A percentile compares a stretch with the other conserved stretches of the same genome.
These are phyloP conservation scores for Candida sonorensis DNA, from an alignment of 805 yeast species.

Conservation along the genomic window DNA sequence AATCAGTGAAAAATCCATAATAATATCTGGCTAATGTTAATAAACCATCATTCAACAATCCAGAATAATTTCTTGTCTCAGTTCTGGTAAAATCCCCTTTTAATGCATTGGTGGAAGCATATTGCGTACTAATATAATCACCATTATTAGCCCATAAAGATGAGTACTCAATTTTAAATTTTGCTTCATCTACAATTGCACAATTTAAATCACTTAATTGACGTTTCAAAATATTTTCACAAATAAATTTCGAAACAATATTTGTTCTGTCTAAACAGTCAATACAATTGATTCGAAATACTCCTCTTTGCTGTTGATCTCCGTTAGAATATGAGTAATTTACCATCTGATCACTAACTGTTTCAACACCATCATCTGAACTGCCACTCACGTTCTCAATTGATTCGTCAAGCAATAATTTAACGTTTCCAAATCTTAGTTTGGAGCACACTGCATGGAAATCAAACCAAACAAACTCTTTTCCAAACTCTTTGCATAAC, in stretches of 20 bases:
- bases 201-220: conserved; percentile 19
- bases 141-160: conserved; percentile 64
- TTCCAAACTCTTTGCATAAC: conserved; percentile 27
- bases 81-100: conserved; percentile 43
- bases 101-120: conserved; percentile 51
- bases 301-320: conserved; percentile 38
- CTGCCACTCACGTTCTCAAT: conserved; percentile 6
- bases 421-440: conserved; percentile 34
- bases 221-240: conserved; percentile 19
- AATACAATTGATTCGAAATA: conserved; percentile 54
- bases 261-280: conserved; percentile 63
- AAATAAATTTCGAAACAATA: conserved; percentile 36
- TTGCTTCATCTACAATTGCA: conserved; percentile 1
- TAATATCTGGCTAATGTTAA: conserved; percentile 36
- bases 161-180: conserved; percentile 23
- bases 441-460: conserved; percentile 48
- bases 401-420: conserved; percentile 22
- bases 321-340: conserved; percentile 28
- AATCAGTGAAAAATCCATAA: conserved; percentile 38
- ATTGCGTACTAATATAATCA: conserved; percentile 57
- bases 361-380: background rate
- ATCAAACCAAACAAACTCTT: conserved; percentile 52
- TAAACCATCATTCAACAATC: conserved; percentile 35
- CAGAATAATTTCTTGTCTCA: conserved; percentile 33
- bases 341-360: conserved; percentile 13